Evolutionary conservation across 345 rosid genomes (phyloP), one percentile per base, ranked within the genome.

Genomic region (Salix arbutifolia): DNA sequence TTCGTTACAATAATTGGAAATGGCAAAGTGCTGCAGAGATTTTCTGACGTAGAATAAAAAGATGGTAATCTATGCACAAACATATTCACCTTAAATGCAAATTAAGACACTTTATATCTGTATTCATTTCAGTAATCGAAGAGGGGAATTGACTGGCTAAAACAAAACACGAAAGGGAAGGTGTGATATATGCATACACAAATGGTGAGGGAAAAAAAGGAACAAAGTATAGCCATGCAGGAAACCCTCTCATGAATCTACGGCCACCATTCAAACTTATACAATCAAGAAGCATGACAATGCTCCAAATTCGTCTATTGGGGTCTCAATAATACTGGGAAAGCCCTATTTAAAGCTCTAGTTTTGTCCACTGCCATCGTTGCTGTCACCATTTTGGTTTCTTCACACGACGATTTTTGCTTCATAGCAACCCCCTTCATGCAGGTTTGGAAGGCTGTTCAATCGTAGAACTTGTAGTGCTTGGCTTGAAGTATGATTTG

Each of bases 401-500:
- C 50, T 46, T 46, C 50, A 46, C 50, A 50, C 0, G 10, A 56
- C 17, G 23, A 50, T 50, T 31, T 28, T 61, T 44, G 26, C 52
- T 67, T 38, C 10, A 33, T 28, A 38, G 78, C 77, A 65, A 28
- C 52, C 52, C 11, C 8, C 53, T 37, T 19, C 40, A 33, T 46
- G 8, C 10, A 7, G 9, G 44, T 8, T 17, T 19, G 8, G 21
- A 16, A 17, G 26, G n/a, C 8, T 61, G 18, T 8, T 72, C 60
- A 80, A n/a, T 60, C 21, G 65, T 80, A 81, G 77, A 81, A 81
- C 21, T 77, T 0, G 33, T 81, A 81, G 52, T 1, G 5, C 78
- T 81, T 81, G 14, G 84, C 84, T 33, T 61, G 60, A 46, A 81
- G 5, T 5, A 81, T 81, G 31, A 81, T 81, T 46, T 50, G 28